Conservation (phyloP, 805 yeast species). For the Phaffomyces antillensis region DNA sequence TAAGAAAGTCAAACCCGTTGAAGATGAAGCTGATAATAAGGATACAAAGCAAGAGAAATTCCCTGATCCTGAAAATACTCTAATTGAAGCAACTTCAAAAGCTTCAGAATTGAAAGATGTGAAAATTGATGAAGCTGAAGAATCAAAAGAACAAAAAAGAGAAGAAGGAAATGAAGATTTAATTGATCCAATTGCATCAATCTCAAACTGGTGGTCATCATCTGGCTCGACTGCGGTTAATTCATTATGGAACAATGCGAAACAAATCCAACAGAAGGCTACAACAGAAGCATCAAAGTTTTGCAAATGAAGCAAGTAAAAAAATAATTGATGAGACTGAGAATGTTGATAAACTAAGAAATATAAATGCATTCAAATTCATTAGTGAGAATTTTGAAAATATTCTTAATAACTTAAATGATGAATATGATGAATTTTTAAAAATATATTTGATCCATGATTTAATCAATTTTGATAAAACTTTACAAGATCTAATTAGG, state of each 20-base stretch:
- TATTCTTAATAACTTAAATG: conserved; percentile 15
- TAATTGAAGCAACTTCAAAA: conserved; percentile 15
- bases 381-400: conserved; percentile 18
- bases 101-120: conserved; percentile 1
- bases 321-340: conserved; percentile 23
- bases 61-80: conserved; percentile 10
- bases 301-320: conserved; percentile 24
- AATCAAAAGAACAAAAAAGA: conserved; percentile 1
- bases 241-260: conserved; percentile 63
- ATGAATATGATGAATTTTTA: conserved; percentile 42
- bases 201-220: conserved; percentile 69
- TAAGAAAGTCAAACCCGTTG: conserved; percentile 1
- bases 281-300: conserved; percentile 21
- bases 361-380: conserved; percentile 5
- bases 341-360: conserved; percentile 16
- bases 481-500: conserved; percentile 40
- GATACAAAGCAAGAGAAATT: conserved; percentile 12
- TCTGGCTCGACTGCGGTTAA: conserved; percentile 62
- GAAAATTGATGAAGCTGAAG: conserved; percentile 14
- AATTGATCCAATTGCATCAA: conserved; percentile 56
- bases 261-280: conserved; percentile 37
- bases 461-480: conserved; percentile 42
- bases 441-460: conserved; percentile 64
- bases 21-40: conserved; percentile 3
- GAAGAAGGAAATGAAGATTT: conserved; percentile 20